A percentile compares a stretch with the other conserved stretches of the same genome.
Evolutionary conservation across 805 yeast species (phyloP).

Genomic region (Wickerhamiella sergipiensis): DNA sequence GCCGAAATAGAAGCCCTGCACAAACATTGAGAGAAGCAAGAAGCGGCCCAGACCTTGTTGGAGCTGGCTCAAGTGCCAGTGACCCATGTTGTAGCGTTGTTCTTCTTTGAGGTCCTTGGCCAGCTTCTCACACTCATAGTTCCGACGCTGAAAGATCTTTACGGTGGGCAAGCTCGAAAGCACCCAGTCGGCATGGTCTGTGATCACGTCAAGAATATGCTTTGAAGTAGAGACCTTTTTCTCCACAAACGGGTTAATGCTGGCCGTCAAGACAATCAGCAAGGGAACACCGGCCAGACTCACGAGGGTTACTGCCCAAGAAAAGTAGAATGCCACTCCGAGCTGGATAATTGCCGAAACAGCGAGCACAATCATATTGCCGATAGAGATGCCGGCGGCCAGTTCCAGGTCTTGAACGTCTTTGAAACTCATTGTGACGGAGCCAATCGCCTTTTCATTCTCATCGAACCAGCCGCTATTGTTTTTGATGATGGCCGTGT

Average conservation of each 20-base stretch:
- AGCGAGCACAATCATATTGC: conserved; percentile 64
- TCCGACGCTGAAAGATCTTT: conserved; percentile 44
- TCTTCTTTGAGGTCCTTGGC: conserved; percentile 24
- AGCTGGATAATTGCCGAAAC: conserved; percentile 44
- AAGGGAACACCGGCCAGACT: conserved; percentile 66
- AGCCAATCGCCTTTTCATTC: conserved; percentile 44
- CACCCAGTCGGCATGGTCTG: conserved; percentile 59
- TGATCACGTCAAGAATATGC: conserved; percentile 35
- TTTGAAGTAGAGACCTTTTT: conserved; percentile 45
- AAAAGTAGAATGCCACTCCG: conserved; percentile 46
- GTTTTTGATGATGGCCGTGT: conserved; percentile 32
- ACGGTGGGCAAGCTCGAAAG: conserved; percentile 46
- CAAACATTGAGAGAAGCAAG: conserved; percentile 59
- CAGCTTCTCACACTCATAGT: conserved; percentile 36
- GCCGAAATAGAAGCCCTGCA: conserved; percentile 91
- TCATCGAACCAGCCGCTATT: conserved; percentile 52
- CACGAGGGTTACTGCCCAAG: conserved; percentile 77
- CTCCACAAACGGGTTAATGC: conserved; percentile 40
- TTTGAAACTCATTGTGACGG: conserved; percentile 43
- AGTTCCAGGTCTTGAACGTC: conserved; percentile 17
- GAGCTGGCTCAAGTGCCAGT: conserved; percentile 33
- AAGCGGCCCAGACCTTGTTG: conserved; percentile 46
- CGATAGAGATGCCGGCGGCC: conserved; percentile 36
- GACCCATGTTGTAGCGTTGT: conserved; percentile 29
- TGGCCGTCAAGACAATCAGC: conserved; percentile 34